These are phyloP conservation scores for Saccharomycopsis hybrid DNA, from an alignment of 1,139 yeast species.

Conservation along the genomic window DNA sequence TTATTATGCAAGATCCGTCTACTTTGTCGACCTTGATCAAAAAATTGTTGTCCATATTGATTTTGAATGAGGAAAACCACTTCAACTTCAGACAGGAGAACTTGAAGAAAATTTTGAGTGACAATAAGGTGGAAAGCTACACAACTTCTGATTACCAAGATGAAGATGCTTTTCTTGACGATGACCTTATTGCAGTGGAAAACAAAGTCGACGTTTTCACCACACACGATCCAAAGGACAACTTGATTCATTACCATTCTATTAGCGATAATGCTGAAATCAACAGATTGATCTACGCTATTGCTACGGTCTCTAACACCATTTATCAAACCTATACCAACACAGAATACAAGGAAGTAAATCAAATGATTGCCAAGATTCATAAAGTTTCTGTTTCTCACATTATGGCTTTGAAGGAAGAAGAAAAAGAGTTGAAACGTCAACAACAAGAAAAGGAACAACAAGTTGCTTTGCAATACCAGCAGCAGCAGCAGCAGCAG, in stretches of 20 bases:
- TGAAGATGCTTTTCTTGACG: not conserved
- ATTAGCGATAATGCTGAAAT: constrained; percentile 9
- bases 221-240: not conserved
- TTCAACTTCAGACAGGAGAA: constrained; percentile 6
- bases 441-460: constrained; percentile 1
- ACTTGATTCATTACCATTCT: not conserved
- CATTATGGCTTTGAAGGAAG: constrained; percentile 20
- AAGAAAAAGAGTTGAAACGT: constrained; percentile 10
- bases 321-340: constrained; percentile 15
- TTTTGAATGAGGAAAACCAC: constrained; percentile 17
- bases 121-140: constrained; percentile 12
- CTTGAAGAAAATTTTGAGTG: constrained; percentile 12
- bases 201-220: not conserved
- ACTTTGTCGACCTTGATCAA: constrained; percentile 7
- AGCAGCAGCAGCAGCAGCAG: not conserved
- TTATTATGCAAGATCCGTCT: constrained; percentile 5
- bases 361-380: constrained; percentile 15
- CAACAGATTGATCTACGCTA: constrained; percentile 13
- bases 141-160: not conserved
- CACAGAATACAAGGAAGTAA: constrained; percentile 15
- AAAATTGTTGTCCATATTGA: constrained; percentile 16
- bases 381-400: constrained; percentile 20
- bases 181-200: too few species aligned
- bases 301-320: constrained; percentile 19
- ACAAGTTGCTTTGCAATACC: constrained; percentile 1